Percentiles rank a stretch among this genome's conserved stretches.
phyloP scores from a whole-genome alignment of 306 rosid species.

The Carpinus fangiana region DNA sequence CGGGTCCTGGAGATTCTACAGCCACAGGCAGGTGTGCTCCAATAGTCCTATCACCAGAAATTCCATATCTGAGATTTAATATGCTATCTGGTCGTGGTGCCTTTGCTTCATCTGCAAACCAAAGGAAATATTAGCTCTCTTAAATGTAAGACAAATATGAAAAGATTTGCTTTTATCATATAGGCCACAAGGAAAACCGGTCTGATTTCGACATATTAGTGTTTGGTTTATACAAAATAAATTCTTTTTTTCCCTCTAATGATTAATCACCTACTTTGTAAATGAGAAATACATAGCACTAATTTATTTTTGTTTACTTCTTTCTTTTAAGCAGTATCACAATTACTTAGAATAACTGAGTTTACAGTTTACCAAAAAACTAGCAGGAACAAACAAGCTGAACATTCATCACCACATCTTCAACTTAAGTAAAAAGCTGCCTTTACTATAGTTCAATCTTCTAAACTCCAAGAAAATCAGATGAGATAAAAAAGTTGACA shows the following conservation, averaged over 20 bases:
- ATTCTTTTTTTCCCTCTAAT: not conserved
- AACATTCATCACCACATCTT: not conserved
- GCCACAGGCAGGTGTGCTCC: constrained; percentile 89
- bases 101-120: constrained; percentile 49
- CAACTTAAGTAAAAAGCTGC: not conserved
- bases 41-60: constrained; percentile 72
- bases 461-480: not conserved
- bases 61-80: constrained; percentile 77
- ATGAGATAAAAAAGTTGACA: not conserved
- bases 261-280: not conserved
- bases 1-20: constrained; percentile 42
- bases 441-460: not conserved
- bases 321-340: not conserved
- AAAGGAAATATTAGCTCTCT: not conserved
- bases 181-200: not conserved
- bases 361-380: too few relatives aligned
- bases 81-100: constrained; percentile 61
- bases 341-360: not conserved
- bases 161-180: not conserved
- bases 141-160: constrained; percentile 1
- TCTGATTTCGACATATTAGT: not conserved
- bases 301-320: not conserved
- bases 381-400: not conserved
- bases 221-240: not conserved
- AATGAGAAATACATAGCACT: not conserved